Conservation (phyloP, 2,329 filamentous ascomycete species). For the Neonectria faginata region DNA sequence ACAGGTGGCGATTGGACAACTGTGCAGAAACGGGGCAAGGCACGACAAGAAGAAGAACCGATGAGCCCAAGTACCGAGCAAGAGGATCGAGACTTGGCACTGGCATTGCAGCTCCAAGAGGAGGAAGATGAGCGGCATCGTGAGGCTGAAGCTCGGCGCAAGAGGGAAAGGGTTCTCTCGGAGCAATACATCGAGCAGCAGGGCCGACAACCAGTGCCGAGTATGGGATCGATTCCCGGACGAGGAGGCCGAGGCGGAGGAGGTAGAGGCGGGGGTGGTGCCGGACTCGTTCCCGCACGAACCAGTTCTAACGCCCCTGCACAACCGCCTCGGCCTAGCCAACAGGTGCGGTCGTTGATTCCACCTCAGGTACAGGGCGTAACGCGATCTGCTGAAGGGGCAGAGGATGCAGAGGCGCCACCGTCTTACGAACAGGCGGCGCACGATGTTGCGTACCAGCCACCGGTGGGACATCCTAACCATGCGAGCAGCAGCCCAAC, state of each 20-base stretch:
- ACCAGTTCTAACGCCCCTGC: slow-evolving; percentile 38
- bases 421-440: slow-evolving; percentile 70
- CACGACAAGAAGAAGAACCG: slow-evolving; percentile 41
- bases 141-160: slow-evolving; percentile 71
- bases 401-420: slow-evolving; percentile 66
- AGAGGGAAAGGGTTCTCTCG: slow-evolving; percentile 75
- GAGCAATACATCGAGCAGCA: slow-evolving; percentile 78
- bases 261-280: slow-evolving; percentile 24
- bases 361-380: slow-evolving; percentile 53
- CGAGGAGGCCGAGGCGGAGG: slow-evolving; percentile 35
- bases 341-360: slow-evolving; percentile 56
- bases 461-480: slow-evolving; percentile 63
- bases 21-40: slow-evolving; percentile 55
- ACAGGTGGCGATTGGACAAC: slow-evolving; percentile 65
- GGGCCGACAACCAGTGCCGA: slow-evolving; percentile 53
- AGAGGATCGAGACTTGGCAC: slow-evolving; percentile 87
- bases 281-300: slow-evolving; percentile 39
- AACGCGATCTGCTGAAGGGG: slow-evolving; percentile 53
- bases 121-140: slow-evolving; percentile 87
- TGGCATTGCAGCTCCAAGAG: slow-evolving; percentile 93
- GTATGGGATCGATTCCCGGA: slow-evolving; percentile 29
- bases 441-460: slow-evolving; percentile 62
- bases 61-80: slow-evolving; percentile 67
- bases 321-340: slow-evolving; percentile 33
- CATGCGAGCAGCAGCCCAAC: slow-evolving; percentile 55